Conservation (phyloP, 768 basidiomycete genomes). For the Saitozyma podzolica region DNA sequence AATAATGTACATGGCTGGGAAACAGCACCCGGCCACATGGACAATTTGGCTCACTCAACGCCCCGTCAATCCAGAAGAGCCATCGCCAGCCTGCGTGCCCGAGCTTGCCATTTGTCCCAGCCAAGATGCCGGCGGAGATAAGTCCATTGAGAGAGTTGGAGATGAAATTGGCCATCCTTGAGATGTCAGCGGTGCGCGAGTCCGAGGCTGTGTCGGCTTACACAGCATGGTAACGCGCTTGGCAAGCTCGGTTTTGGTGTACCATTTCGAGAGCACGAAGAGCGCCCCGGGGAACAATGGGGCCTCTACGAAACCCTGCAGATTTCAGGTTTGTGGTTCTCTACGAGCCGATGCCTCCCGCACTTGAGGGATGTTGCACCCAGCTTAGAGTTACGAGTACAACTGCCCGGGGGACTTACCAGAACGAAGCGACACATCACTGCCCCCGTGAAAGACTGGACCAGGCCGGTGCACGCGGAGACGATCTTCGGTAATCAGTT, state of each 20-base stretch:
- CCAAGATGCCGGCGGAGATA: conserved; percentile 72
- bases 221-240: conserved; percentile 59
- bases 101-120: conserved; percentile 66
- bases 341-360: too few species aligned
- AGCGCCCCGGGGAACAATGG: conserved; percentile 44
- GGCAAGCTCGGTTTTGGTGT: conserved; percentile 38
- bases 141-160: conserved; percentile 51
- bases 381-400: too few species aligned
- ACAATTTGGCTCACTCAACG: conserved; percentile 11
- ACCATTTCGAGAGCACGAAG: conserved; percentile 41
- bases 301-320: conserved; percentile 26
- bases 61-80: conserved; percentile 39
- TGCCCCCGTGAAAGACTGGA: conserved; percentile 24
- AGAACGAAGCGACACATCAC: conserved; percentile 36
- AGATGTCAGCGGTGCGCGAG: background rate
- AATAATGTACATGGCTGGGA: too few species aligned
- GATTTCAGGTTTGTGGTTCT: too few species aligned
- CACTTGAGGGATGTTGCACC: too few species aligned
- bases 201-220: conserved; percentile 16
- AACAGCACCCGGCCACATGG: background rate
- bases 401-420: too few species aligned
- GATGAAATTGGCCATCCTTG: conserved; percentile 36
- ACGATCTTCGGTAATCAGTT: conserved; percentile 3
- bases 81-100: conserved; percentile 75
- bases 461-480: conserved; percentile 33